A percentile compares a stretch with the other conserved stretches of the same genome.
Conservation (phyloP, 495 filamentous ascomycete species). For the Penicillium verhagenii region DNA sequence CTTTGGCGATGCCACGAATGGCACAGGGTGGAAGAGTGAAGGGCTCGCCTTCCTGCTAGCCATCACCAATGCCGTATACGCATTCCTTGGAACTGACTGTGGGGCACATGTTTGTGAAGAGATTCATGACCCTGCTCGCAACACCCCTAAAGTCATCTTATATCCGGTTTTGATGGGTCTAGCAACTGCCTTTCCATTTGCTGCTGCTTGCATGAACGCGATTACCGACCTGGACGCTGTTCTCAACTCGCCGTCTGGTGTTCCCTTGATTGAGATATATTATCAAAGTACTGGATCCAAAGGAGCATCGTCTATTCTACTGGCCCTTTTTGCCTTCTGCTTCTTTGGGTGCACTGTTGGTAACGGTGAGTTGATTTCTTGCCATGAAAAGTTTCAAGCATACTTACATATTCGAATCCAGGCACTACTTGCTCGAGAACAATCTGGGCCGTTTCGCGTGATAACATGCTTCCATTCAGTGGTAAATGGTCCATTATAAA, state of each 20-base stretch:
- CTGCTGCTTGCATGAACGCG: conserved; percentile 6
- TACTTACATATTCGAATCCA: not conserved
- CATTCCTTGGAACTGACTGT: conserved; percentile 11
- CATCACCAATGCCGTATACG: conserved; percentile 9
- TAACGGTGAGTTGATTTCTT: conserved; percentile 1
- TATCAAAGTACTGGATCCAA: conserved; percentile 10
- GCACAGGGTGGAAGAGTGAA: conserved; percentile 9
- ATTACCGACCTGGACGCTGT: conserved; percentile 9
- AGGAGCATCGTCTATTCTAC: conserved; percentile 3
- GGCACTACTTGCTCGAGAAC: conserved; percentile 10
- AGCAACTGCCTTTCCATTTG: conserved; percentile 7
- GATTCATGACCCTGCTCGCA: conserved; percentile 4
- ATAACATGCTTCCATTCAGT: conserved; percentile 5
- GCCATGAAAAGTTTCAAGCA: no score
- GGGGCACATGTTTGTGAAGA: conserved; percentile 11
- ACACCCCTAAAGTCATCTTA: conserved; percentile 9
- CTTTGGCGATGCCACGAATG: conserved; percentile 4
- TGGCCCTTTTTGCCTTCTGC: conserved; percentile 10
- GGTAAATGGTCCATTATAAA: not conserved
- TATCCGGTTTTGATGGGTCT: conserved; percentile 7
- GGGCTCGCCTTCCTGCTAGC: conserved; percentile 7
- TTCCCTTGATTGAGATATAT: conserved; percentile 14
- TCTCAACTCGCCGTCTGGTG: conserved; percentile 4
- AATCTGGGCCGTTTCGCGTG: conserved; percentile 9
- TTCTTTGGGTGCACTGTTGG: conserved; percentile 11